Evolutionary conservation across 2,329 filamentous ascomycete genomes (phyloP), one percentile per base, ranked within the genome.

Genomic region (Aspergillus sp.): DNA sequence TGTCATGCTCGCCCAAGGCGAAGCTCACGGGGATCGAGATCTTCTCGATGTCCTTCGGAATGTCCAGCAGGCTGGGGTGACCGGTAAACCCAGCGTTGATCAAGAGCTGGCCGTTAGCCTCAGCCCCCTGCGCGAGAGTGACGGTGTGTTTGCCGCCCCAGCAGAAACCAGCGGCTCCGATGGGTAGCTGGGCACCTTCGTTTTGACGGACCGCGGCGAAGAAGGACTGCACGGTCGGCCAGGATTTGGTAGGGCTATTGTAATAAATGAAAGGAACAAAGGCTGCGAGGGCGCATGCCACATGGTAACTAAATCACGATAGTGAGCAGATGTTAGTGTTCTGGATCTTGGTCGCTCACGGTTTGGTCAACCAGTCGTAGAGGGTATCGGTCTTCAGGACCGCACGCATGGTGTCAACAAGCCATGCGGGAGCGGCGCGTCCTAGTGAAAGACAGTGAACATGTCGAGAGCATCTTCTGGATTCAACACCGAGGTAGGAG

Each of bases 101-200:
- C 9, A 84, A 70, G 2, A 58, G 56, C 19, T 60, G 57, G 1
- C 57, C 65, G 54, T 63, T 51, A 2, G 57, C 56, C 19, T 55
- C 52, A 32, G 50, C 54, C 54, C 74, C 71, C 14, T 75, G 72
- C 10, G 75, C 71, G 3, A 85, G 74, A n/a, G 75, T 63, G 8
- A 82, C 63, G 2, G 75, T 68, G 57, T 84, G 77, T 55, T 80
- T 79, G 20, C 81, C 84, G 20, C 83, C 83, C 83, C 83, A 86
- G 72, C 82, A 86, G 69, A 83, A 86, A 0, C 83, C 84, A 0
- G 80, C 80, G 0, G 74, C 79, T 19, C 77, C 82, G 43, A 85
- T 67, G 51, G 74, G 75, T 6, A 73, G 61, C 13, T 61, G 52
- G 16, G 64, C 52, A n/a, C 64, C 62, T 50, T 63, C 58, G 17